Conservation (phyloP, 768 basidiomycete genomes). For the Boletus huronensis region DNA sequence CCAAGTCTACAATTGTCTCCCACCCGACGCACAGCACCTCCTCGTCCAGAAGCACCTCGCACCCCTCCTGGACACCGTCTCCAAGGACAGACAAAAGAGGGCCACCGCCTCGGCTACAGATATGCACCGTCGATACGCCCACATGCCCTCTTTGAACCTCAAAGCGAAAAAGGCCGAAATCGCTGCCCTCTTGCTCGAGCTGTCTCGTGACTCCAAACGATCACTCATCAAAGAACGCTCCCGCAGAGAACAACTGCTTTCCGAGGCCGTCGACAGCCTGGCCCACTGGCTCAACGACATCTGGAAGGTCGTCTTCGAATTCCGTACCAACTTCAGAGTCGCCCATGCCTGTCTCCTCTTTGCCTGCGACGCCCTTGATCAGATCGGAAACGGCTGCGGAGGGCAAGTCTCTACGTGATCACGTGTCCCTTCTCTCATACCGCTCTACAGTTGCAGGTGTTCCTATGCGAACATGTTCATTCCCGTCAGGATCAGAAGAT, state of each 20-base stretch:
- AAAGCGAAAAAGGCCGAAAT: constrained; percentile 55
- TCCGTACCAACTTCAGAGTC: constrained; percentile 44
- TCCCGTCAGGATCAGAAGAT: constrained; percentile 42
- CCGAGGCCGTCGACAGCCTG: constrained; percentile 54
- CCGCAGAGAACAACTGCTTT: constrained; percentile 50
- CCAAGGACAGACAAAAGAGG: constrained; percentile 38
- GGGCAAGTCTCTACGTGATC: constrained; percentile 32
- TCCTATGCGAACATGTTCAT: constrained; percentile 45
- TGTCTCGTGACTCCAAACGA: constrained; percentile 51
- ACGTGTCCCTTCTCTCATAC: constrained; percentile 5
- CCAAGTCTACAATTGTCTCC: constrained; percentile 47
- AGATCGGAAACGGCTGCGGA: constrained; percentile 38
- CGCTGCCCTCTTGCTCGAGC: constrained; percentile 46
- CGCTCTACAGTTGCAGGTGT: constrained; percentile 50
- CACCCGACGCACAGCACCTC: constrained; percentile 47
- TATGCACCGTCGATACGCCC: constrained; percentile 36
- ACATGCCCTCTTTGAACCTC: constrained; percentile 50
- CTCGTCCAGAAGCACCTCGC: constrained; percentile 50
- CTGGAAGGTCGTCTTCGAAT: constrained; percentile 61
- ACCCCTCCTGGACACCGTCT: constrained; percentile 44
- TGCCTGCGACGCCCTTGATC: constrained; percentile 43
- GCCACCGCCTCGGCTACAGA: constrained; percentile 40
- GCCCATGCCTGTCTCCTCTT: constrained; percentile 60
- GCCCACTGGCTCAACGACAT: constrained; percentile 60
- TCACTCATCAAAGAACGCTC: constrained; percentile 52